Evolutionary conservation across 345 rosid genomes (phyloP).

Genomic region (Barbarea vulgaris): DNA sequence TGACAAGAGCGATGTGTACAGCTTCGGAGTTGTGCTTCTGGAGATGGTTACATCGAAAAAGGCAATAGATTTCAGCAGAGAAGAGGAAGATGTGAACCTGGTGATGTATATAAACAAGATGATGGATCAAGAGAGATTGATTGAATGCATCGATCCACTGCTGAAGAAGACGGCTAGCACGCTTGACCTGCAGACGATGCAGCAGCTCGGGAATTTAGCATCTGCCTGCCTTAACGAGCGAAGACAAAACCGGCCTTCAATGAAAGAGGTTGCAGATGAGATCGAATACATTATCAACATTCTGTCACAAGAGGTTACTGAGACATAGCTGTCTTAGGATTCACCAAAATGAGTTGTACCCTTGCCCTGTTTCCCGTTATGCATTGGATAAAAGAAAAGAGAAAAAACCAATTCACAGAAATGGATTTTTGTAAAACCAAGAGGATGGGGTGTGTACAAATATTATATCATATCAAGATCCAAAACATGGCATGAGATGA

Average conservation of each 20-base stretch:
- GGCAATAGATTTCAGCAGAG: slow-evolving; percentile 61
- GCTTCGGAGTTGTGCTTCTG: slow-evolving; percentile 64
- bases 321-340: slow-evolving; percentile 28
- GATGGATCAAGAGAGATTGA: slow-evolving; percentile 49
- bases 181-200: slow-evolving; percentile 35
- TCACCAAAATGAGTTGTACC: slow-evolving; percentile 20
- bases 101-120: slow-evolving; percentile 48
- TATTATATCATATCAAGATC: slow-evolving; percentile 78
- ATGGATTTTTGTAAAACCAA: background rate
- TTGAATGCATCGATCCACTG: slow-evolving; percentile 47
- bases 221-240: slow-evolving; percentile 37
- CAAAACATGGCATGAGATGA: slow-evolving; percentile 91
- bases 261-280: slow-evolving; percentile 60
- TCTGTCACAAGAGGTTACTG: slow-evolving; percentile 35
- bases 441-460: slow-evolving; percentile 36
- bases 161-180: slow-evolving; percentile 40
- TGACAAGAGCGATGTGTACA: slow-evolving; percentile 67
- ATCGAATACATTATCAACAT: slow-evolving; percentile 48
- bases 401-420: background rate
- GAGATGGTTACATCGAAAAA: slow-evolving; percentile 58
- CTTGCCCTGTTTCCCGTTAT: background rate
- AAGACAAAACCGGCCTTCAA: slow-evolving; percentile 46
- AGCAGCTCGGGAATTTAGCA: slow-evolving; percentile 37
- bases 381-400: slow-evolving; percentile 11
- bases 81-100: slow-evolving; percentile 60